Base-by-base conservation (phyloP, 805 yeast genomes). In the Clavispora asparagi region DNA sequence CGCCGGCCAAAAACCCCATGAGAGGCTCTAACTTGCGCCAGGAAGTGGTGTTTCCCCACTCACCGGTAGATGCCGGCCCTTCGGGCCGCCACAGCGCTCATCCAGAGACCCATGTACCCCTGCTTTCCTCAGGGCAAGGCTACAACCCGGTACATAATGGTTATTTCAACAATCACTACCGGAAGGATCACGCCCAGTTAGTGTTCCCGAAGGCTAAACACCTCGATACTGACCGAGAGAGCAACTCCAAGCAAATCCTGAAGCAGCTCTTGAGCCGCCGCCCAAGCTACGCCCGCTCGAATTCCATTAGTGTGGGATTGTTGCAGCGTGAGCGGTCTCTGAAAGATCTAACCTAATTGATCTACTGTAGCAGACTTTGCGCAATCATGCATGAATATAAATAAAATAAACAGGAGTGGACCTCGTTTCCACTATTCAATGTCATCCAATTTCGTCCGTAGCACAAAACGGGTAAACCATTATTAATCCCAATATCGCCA, bases 81-180 rank as follows among this genome's bases (percentile, higher is more conserved):
- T 33, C 37, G 11, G 37, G 37, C 8, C 23, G 37, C 25, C 37
- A 33, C 23, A 33, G 37, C 13, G 37, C 25, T 33, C 37, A 33
- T 10, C 16, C 35, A 1, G 35, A 31, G 13, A n/a, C 35, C 17
- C 17, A 14, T 8, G n/a, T 8, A n/a, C 12, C 16, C 7, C 5
- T 7, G 10, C 7, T n/a, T 14, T 3, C 35, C 6, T 7, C 23
- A 6, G 37, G 6, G 6, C 8, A 33, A 6, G 37, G 25, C 23
- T 17, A 33, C 25, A 17, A 4, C 7, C 37, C 37, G 23, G 13
- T 33, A 5, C 37, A 33, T 19, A 33, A 37, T 8, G 58, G 53
- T 25, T 48, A 58, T 37, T 73, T 61, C 60, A 69, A 67, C 36
- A 77, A 76, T 48, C 81, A 77, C 50, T 76, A 76, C 55, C 65